Conservation (phyloP, 441 rosid species). For the Jatropha multifida region DNA sequence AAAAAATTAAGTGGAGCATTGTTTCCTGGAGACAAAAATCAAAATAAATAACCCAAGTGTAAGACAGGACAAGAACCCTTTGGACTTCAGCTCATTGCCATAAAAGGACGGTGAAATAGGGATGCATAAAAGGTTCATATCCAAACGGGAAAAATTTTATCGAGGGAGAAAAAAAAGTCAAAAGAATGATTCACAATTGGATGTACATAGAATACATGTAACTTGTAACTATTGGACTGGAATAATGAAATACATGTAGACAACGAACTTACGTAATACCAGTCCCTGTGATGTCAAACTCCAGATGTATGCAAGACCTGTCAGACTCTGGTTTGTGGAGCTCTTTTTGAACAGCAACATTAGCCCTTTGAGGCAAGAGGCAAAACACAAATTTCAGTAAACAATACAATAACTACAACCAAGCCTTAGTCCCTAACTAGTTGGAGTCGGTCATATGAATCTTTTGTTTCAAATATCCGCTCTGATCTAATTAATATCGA, state of each 20-base stretch:
- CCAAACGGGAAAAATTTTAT: neutral
- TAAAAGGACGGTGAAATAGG: neutral
- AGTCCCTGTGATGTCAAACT: slow-evolving; percentile 75
- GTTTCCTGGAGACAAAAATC: neutral
- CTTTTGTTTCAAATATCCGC: too few species aligned
- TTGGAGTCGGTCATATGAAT: too few species aligned
- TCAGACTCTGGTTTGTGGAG: slow-evolving; percentile 91
- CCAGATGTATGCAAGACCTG: slow-evolving; percentile 92
- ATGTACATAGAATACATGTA: neutral
- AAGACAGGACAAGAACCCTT: neutral
- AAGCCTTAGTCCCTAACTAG: too few species aligned
- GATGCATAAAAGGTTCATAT: neutral
- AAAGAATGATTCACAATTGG: neutral
- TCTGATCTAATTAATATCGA: too few species aligned
- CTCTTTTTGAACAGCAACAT: slow-evolving; percentile 76
- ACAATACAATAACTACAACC: too few species aligned
- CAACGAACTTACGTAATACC: slow-evolving; percentile 58
- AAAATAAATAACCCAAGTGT: neutral
- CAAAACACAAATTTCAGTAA: slow-evolving; percentile 20
- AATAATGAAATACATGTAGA: neutral
- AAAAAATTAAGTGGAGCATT: neutral
- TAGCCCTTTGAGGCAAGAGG: slow-evolving; percentile 50
- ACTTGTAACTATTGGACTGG: neutral
- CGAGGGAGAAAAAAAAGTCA: neutral
- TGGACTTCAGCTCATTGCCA: neutral